phyloP scores from a whole-genome alignment of 1,284 basidiomycete genomes.

The Leccinum pallidistipes region DNA sequence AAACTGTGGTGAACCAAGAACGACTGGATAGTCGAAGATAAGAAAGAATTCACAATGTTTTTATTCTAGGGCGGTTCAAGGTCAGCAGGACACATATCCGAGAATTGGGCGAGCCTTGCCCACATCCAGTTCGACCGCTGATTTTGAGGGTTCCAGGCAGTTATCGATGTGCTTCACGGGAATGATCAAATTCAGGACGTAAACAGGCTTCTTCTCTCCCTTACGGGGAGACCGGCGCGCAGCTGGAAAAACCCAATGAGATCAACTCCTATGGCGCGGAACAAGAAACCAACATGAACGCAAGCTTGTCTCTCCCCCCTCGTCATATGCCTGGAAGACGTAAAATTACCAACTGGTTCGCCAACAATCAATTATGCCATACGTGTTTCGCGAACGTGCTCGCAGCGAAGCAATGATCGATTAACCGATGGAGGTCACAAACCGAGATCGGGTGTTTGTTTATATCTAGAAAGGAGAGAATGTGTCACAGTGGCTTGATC shows the following conservation, averaged over 20 bases:
- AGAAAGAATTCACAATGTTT: conserved; percentile 49
- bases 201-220: conserved; percentile 74
- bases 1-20: conserved; percentile 74
- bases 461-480: conserved; percentile 55
- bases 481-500: conserved; percentile 4
- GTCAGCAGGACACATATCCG: conserved; percentile 12
- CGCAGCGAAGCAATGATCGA: conserved; percentile 64
- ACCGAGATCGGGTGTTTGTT: conserved; percentile 74
- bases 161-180: conserved; percentile 71
- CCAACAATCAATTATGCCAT: conserved; percentile 17
- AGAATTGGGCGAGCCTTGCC: conserved; percentile 18
- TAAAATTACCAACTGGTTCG: not conserved
- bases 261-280: conserved; percentile 5
- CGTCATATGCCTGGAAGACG: conserved; percentile 56
- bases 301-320: conserved; percentile 50
- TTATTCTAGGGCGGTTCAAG: conserved; percentile 41
- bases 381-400: conserved; percentile 76
- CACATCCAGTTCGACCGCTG: conserved; percentile 67
- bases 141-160: conserved; percentile 75
- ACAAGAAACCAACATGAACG: conserved; percentile 43
- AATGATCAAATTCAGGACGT: conserved; percentile 74
- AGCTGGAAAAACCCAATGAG: conserved; percentile 37
- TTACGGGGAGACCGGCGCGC: conserved; percentile 72
- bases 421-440: conserved; percentile 69
- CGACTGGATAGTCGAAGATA: conserved; percentile 58